Base-by-base conservation (phyloP, 371 early-diverging fungal species). In the Mortierella polycephala region DNA sequence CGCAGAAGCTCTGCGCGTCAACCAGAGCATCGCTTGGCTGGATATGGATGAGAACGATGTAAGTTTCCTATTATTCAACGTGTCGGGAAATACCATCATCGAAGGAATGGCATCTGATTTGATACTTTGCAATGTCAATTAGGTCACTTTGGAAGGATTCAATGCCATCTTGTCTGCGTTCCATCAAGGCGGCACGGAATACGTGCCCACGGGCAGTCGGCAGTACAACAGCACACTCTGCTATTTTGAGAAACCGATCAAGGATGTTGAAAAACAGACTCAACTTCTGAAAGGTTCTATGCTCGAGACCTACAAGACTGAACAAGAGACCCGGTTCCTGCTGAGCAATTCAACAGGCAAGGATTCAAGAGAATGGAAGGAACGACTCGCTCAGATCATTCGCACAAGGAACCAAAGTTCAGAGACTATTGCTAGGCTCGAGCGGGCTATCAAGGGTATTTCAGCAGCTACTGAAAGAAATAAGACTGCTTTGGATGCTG, bases 21-120 rank as follows among this genome's bases (percentile, higher is more conserved):
- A 76, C 40, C 71, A 71, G 56, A 71, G 76, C 39, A 60, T 76
- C 16, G 12, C 23, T 14, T 76, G 76, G 76, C 40, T 76, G 45
- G 64, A 67, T 47, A 71, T 76, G 76, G 71, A 76, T 41, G 76
- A 76, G 37, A 70, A 76, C 47, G 76, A 76, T 41, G 76, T 69
- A 65, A 62, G 69, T 62, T 9, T 12, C 46, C 7, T 21, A 42
- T 49, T 46, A 41, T 45, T 21, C 1, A 55, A 21, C 13, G 18
- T 40, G 3, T 54, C 20, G 8, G 45, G n/a, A 37, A 1, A 20
- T 5, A 37, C 12, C n/a, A n/a, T 51, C 2, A 30, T 30, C 30
- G 30, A 30, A 30, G 4, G 30, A 30, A 30, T 30, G 30, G 30
- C 4, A 30, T 45, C 21, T 11, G 7, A 21, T 52, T 2, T 42